Base-by-base conservation (phyloP, 768 basidiomycete genomes). In the Auriscalpium orientale region DNA sequence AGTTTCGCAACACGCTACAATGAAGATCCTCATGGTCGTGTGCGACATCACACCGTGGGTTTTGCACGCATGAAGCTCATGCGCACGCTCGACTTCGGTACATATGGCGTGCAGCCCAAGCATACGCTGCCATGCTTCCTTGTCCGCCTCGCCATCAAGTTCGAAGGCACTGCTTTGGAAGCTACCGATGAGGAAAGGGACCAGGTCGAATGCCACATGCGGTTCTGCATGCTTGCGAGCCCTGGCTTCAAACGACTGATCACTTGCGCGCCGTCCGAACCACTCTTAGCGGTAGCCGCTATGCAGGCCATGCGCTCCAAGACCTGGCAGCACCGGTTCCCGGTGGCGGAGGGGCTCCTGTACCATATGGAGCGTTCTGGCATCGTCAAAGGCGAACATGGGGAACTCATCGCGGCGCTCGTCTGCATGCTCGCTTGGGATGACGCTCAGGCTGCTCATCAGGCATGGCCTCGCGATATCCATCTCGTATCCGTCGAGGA, bases 141-240 rank as follows among this genome's bases (percentile, higher is more conserved):
- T 8, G 44, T 47, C 28, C 68, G 68, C 16, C 49, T 71, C 12
- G 63, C 68, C 20, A 57, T 70, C 45, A 63, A 67, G 43, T 72
- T 71, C 62, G 57, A 65, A 20, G 61, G 66, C 11, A 63, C 62
- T 20, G 63, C 50, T 10, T 46, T 53, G 47, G 40, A 48, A 2
- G 43, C 56, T 40, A 56, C 53, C 33, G 55, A 36, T 16, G 51
- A 47, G 46, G 66, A 70, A 54, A 58, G 56, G 56, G 56, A 18
- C 46, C 69, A 70, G 56, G 70, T 72, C 6, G 66, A 68, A 53
- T 50, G 60, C 1, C 71, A 71, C 56, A 64, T 71, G 68, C 67
- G 71, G 13, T 55, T 72, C 21, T 57, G 58, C 33, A 56, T 65
- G 9, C 61, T 62, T 18, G 60, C 63, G 13, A 47, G 37, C 33